Percentiles rank a stretch among this genome's conserved stretches.
These are phyloP conservation scores for Malassezia restricta DNA, from an alignment of 1,284 basidiomycete species.

Conservation along the genomic window DNA sequence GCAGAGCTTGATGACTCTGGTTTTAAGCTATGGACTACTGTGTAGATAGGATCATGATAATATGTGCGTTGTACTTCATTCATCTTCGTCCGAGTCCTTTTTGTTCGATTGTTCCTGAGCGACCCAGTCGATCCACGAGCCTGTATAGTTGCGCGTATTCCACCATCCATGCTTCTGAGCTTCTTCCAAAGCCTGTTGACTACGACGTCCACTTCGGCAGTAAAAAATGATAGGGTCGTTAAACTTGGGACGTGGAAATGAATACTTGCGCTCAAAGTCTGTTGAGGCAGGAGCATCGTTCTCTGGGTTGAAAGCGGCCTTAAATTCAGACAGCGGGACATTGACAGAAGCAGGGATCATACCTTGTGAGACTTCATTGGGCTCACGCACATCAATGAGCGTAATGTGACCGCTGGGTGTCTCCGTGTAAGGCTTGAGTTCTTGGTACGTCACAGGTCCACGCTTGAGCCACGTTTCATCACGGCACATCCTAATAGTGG, in stretches of 20 bases:
- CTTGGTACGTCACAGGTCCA: constrained; percentile 59
- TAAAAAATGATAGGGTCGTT: constrained; percentile 80
- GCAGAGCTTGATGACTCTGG: constrained; percentile 13
- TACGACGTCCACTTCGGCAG: constrained; percentile 80
- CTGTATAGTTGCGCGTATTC: constrained; percentile 72
- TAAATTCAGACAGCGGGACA: constrained; percentile 70
- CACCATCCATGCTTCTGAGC: constrained; percentile 72
- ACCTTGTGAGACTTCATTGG: constrained; percentile 80
- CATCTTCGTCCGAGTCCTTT: constrained; percentile 41
- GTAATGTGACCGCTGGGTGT: constrained; percentile 56
- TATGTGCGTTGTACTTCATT: not conserved
- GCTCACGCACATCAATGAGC: constrained; percentile 68
- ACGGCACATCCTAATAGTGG: not conserved
- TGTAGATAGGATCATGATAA: too few species aligned
- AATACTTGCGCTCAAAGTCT: constrained; percentile 52
- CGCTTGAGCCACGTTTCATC: constrained; percentile 29
- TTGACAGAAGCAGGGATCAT: constrained; percentile 92
- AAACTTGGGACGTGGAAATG: constrained; percentile 67
- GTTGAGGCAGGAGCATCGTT: constrained; percentile 43
- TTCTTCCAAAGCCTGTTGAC: constrained; percentile 68
- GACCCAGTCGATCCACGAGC: constrained; percentile 86
- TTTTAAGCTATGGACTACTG: constrained; percentile 4
- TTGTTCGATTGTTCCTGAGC: constrained; percentile 49
- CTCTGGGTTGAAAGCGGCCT: constrained; percentile 58
- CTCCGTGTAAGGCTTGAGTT: constrained; percentile 68